Evolutionary conservation across 2,329 filamentous ascomycete species (phyloP).

Genomic region (Fusarium sp.): DNA sequence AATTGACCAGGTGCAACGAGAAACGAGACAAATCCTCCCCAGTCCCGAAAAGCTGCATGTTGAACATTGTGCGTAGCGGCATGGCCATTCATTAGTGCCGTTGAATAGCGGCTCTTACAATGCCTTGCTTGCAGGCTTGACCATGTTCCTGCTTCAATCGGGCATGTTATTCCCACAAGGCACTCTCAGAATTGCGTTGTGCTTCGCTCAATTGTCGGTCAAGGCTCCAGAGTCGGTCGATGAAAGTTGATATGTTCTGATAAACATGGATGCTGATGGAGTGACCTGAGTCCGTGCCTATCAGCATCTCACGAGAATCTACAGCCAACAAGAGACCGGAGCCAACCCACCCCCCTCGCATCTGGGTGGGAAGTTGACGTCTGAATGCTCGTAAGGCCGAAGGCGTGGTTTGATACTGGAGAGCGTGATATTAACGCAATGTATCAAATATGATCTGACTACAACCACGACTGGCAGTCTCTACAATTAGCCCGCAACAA

Average conservation of each 20-base stretch:
- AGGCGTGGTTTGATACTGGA: constrained; percentile 29
- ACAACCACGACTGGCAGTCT: constrained; percentile 5
- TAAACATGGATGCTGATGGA: constrained; percentile 35
- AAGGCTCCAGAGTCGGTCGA: constrained; percentile 29
- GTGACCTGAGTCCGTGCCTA: constrained; percentile 35
- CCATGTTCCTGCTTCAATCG: constrained; percentile 19
- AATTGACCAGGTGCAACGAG: constrained; percentile 22
- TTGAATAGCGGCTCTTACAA: not conserved
- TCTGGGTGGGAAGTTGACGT: constrained; percentile 9
- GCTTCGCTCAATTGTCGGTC: constrained; percentile 33
- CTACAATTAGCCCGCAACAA: constrained; percentile 18
- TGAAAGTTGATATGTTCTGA: constrained; percentile 32
- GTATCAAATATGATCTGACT: constrained; percentile 33
- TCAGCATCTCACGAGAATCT: constrained; percentile 33
- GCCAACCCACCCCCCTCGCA: constrained; percentile 17
- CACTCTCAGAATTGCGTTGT: not conserved
- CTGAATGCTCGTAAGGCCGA: constrained; percentile 15
- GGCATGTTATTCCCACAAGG: constrained; percentile 2
- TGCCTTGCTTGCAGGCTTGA: constrained; percentile 7
- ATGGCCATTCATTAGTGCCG: constrained; percentile 6
- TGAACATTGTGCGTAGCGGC: not conserved
- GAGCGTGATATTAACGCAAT: constrained; percentile 14
- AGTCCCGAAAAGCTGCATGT: constrained; percentile 36
- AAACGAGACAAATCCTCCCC: constrained; percentile 25
- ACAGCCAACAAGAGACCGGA: constrained; percentile 28